These are phyloP conservation scores for Penicillium pancosmium DNA, from an alignment of 495 filamentous ascomycete genomes.

Conservation along the genomic window DNA sequence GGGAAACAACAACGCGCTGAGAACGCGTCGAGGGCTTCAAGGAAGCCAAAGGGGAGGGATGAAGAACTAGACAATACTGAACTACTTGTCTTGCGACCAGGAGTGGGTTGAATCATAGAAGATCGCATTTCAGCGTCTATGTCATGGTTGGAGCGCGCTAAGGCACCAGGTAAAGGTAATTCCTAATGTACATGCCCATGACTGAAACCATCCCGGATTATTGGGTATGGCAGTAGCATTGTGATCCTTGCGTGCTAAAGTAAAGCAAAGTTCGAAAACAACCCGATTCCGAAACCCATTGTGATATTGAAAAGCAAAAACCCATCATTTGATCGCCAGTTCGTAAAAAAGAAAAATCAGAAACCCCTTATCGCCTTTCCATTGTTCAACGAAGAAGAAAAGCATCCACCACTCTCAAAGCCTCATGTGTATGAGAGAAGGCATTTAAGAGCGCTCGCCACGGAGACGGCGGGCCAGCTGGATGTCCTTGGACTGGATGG, in stretches of 20 bases:
- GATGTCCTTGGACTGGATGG: constrained; percentile 95
- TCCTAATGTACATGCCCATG: constrained; percentile 53
- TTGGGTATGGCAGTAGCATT: constrained; percentile 39
- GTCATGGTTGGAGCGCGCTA: constrained; percentile 42
- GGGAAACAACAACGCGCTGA: background rate
- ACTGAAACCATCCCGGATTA: constrained; percentile 38
- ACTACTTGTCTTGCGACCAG: constrained; percentile 1
- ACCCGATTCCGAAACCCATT: constrained; percentile 48
- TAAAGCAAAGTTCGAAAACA: constrained; percentile 40
- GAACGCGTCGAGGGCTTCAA: background rate
- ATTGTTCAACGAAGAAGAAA: constrained; percentile 40
- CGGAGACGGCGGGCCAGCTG: constrained; percentile 95
- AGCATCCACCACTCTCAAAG: constrained; percentile 32
- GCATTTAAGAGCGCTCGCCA: constrained; percentile 81
- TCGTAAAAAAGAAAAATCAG: constrained; percentile 46
- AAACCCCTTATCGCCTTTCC: constrained; percentile 55
- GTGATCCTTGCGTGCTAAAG: constrained; percentile 32
- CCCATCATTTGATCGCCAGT: constrained; percentile 55
- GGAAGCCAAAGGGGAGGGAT: background rate
- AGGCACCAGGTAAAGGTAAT: constrained; percentile 29
- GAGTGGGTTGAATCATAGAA: constrained; percentile 29
- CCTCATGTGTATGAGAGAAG: constrained; percentile 7
- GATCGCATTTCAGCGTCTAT: constrained; percentile 43
- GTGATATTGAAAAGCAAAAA: constrained; percentile 48
- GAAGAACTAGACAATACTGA: background rate